Evolutionary conservation across 1,284 basidiomycete species (phyloP).

Genomic region (Caloboletus firmus): DNA sequence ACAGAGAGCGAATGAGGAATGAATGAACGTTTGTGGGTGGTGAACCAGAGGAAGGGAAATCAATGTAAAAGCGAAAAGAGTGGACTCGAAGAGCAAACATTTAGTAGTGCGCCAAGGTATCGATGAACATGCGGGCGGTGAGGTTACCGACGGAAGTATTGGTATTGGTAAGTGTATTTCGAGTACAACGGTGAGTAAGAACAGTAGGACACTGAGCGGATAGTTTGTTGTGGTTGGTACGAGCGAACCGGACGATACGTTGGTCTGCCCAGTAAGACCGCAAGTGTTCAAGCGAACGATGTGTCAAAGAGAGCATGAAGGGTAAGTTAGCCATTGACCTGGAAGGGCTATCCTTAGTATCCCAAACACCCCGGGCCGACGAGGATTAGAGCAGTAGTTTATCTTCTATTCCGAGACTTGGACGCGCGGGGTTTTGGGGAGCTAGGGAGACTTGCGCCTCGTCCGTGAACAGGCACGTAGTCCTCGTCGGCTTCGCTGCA

Average conservation of each 20-base stretch:
- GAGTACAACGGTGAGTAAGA: slow-evolving; percentile 17
- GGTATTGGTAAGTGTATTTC: slow-evolving; percentile 10
- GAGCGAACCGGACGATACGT: background rate
- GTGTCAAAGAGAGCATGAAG: background rate
- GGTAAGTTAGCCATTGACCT: background rate
- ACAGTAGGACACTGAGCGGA: background rate
- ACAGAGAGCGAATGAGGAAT: background rate
- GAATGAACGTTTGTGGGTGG: background rate
- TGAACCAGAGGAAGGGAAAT: background rate
- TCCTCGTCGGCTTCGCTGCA: slow-evolving; percentile 72
- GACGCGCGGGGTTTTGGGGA: slow-evolving; percentile 32
- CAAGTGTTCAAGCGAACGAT: background rate
- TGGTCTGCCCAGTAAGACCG: background rate
- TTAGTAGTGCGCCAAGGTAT: slow-evolving; percentile 16
- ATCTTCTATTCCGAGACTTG: slow-evolving; percentile 38
- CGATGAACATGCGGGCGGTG: slow-evolving; percentile 3
- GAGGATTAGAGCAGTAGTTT: background rate
- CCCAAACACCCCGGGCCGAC: background rate
- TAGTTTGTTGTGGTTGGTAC: background rate
- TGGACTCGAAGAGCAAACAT: slow-evolving; percentile 9
- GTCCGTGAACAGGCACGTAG: slow-evolving; percentile 75
- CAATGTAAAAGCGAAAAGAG: slow-evolving; percentile 3
- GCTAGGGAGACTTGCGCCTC: slow-evolving; percentile 52
- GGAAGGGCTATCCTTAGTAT: background rate
- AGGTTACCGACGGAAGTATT: background rate